These are phyloP conservation scores for Saitozyma podzolica DNA, from an alignment of 768 basidiomycete species.

Conservation along the genomic window DNA sequence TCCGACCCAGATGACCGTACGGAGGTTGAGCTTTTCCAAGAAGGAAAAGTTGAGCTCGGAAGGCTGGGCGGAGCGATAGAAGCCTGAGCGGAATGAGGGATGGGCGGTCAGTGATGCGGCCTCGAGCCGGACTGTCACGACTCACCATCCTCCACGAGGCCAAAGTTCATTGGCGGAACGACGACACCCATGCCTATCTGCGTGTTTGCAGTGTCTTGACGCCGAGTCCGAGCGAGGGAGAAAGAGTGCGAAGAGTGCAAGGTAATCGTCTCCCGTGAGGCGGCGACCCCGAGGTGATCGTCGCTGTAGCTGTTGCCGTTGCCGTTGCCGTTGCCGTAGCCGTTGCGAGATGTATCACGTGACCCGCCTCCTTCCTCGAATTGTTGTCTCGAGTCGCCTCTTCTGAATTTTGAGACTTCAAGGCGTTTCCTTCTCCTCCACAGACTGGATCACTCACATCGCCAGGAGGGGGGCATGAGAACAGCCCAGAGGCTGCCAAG, in stretches of 20 bases:
- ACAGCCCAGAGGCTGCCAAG: no score
- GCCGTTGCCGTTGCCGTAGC: constrained; percentile 5
- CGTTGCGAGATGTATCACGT: neutral
- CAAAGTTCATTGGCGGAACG: constrained; percentile 52
- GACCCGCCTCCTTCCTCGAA: no score
- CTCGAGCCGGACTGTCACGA: constrained; percentile 1
- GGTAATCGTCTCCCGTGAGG: no score
- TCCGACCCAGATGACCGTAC: constrained; percentile 52
- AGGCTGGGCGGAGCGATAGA: constrained; percentile 53
- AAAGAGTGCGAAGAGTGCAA: no score
- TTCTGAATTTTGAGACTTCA: no score
- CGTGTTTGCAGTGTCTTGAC: no score
- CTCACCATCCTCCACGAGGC: constrained; percentile 52
- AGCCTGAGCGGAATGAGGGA: constrained; percentile 28
- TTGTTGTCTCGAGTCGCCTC: no score
- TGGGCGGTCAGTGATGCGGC: neutral
- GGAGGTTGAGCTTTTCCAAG: constrained; percentile 55
- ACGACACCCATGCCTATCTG: constrained; percentile 37
- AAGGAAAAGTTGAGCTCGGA: constrained; percentile 60
- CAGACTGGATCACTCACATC: no score
- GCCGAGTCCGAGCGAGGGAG: no score
- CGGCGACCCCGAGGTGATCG: neutral
- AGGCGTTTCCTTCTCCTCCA: no score
- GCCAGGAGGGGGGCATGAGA: no score
- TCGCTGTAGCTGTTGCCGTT: constrained; percentile 6